These are phyloP conservation scores for Buxus sempervirens DNA, from an alignment of 164 flowering plant species.

Conservation along the genomic window DNA sequence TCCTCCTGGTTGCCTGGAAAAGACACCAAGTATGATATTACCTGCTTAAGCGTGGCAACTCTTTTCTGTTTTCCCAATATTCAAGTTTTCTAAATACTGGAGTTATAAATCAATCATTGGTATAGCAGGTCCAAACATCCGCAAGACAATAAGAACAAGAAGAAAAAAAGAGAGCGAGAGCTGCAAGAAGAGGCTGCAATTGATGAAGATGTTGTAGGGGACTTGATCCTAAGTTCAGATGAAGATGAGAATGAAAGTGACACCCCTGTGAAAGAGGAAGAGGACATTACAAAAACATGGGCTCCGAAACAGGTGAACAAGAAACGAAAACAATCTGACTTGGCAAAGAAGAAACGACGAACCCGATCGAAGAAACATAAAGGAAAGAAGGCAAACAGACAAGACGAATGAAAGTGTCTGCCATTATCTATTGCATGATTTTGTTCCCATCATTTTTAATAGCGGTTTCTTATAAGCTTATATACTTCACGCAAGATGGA, in stretches of 20 bases:
- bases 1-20: slow-evolving; percentile 75
- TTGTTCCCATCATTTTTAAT: too few relatives aligned
- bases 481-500: too few relatives aligned
- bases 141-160: slow-evolving; percentile 9
- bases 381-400: not conserved
- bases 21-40: slow-evolving; percentile 44
- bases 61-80: not conserved
- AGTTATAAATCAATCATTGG: not conserved
- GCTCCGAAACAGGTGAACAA: slow-evolving; percentile 18
- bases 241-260: slow-evolving; percentile 46
- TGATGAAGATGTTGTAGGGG: slow-evolving; percentile 66
- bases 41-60: not conserved
- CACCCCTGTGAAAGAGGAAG: slow-evolving; percentile 12
- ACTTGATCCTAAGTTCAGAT: slow-evolving; percentile 63
- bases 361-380: slow-evolving; percentile 15
- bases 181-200: slow-evolving; percentile 20
- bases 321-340: slow-evolving; percentile 27
- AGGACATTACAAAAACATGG: slow-evolving; percentile 9
- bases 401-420: not conserved
- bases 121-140: slow-evolving; percentile 18
- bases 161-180: slow-evolving; percentile 18
- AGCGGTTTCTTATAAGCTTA: too few relatives aligned
- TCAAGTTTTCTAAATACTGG: not conserved
- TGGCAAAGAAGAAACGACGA: slow-evolving; percentile 15
- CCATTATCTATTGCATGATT: not conserved